Conservation (phyloP, 2,329 filamentous ascomycete species). For the Mycosphaerella arachidis region DNA sequence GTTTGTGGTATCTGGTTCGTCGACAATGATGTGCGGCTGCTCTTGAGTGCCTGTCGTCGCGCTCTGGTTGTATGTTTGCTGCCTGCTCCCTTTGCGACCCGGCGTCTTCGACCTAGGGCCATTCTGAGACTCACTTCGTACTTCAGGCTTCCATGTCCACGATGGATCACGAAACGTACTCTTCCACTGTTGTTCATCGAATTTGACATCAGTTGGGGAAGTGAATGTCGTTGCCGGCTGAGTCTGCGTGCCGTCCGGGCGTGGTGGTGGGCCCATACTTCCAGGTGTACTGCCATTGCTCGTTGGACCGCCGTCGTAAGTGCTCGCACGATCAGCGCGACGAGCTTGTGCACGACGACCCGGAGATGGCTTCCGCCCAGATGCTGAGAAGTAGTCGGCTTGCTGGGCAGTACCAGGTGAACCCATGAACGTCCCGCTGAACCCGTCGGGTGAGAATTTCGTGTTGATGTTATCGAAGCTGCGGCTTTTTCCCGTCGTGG, state of each 20-base stretch:
- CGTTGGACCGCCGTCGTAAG: constrained; percentile 12
- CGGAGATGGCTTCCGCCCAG: constrained; percentile 16
- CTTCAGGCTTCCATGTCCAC: constrained; percentile 9
- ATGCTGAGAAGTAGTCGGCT: constrained; percentile 39
- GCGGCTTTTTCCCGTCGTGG: constrained; percentile 38
- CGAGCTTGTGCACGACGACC: constrained; percentile 11
- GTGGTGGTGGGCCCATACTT: constrained; percentile 3
- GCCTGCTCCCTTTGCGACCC: constrained; percentile 24
- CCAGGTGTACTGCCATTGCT: constrained; percentile 11
- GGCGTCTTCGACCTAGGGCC: constrained; percentile 31
- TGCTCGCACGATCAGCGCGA: constrained; percentile 11
- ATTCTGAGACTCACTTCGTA: constrained; percentile 13
- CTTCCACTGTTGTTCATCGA: constrained; percentile 41
- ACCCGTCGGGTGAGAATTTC: constrained; percentile 45
- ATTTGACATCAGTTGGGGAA: constrained; percentile 28
- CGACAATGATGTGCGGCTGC: constrained; percentile 30
- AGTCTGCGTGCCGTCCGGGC: constrained; percentile 1
- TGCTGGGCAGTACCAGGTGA: constrained; percentile 24
- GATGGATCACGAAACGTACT: constrained; percentile 42
- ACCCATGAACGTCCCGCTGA: constrained; percentile 42
- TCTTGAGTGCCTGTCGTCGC: constrained; percentile 13
- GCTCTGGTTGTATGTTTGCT: constrained; percentile 9
- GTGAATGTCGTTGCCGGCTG: constrained; percentile 4
- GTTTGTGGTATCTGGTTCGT: constrained; percentile 25
- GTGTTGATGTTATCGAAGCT: constrained; percentile 49